Conservation (phyloP, 495 filamentous ascomycete genomes). For the Delitschia confertaspora region DNA sequence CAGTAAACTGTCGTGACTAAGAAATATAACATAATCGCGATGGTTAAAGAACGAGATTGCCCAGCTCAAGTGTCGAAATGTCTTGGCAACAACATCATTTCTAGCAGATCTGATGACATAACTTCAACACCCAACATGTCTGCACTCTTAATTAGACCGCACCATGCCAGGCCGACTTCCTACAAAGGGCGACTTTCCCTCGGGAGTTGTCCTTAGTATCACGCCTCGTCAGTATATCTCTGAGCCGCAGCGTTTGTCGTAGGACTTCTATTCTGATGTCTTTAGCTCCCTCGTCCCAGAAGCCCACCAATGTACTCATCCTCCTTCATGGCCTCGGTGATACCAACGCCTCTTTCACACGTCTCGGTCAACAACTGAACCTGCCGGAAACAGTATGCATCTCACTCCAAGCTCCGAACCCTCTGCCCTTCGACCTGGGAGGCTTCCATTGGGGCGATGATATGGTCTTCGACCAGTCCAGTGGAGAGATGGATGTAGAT, state of each 20-base stretch:
- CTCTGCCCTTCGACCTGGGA: conserved; percentile 61
- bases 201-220: conserved; percentile 40
- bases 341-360: conserved; percentile 55
- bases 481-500: conserved; percentile 65
- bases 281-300: conserved; percentile 34
- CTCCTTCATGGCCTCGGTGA: conserved; percentile 91
- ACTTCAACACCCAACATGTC: too few relatives aligned
- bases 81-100: not conserved
- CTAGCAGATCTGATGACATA: too few relatives aligned
- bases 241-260: too few relatives aligned
- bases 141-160: too few relatives aligned
- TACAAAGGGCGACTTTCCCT: conserved; percentile 44
- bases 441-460: conserved; percentile 96
- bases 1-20: too few relatives aligned
- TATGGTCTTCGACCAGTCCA: conserved; percentile 52
- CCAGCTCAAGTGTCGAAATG: too few relatives aligned
- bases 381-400: conserved; percentile 75
- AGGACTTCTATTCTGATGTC: conserved; percentile 4
- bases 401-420: conserved; percentile 62
- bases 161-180: conserved; percentile 35
- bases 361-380: conserved; percentile 61
- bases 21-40: too few relatives aligned
- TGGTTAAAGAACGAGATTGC: too few relatives aligned
- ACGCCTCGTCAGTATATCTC: conserved; percentile 30
- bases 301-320: conserved; percentile 64